These are phyloP conservation scores for Rhodomyrtus psidioides DNA, from an alignment of 441 rosid species.

Conservation along the genomic window DNA sequence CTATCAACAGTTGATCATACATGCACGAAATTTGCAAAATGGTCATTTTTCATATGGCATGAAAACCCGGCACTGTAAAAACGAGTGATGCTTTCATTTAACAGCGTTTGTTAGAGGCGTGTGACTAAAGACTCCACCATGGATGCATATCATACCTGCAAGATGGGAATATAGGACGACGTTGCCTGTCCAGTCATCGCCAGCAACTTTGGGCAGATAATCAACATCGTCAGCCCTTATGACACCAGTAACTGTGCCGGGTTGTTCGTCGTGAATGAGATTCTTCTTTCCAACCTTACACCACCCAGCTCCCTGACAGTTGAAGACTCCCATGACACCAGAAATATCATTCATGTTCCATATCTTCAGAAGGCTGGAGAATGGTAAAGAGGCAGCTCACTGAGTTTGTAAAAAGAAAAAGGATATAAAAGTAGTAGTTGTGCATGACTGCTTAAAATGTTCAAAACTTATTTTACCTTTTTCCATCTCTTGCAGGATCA, in stretches of 20 bases:
- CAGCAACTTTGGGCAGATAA: conserved; percentile 43
- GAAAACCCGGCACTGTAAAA: background rate
- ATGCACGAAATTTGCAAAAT: background rate
- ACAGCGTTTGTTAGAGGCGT: background rate
- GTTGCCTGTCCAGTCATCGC: conserved; percentile 48
- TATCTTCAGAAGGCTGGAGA: conserved; percentile 59
- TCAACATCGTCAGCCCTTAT: conserved; percentile 49
- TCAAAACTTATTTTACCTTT: conserved; percentile 23
- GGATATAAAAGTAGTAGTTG: background rate
- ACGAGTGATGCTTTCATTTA: background rate
- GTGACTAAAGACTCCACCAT: background rate
- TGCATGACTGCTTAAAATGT: background rate
- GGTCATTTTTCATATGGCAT: background rate
- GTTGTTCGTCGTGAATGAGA: conserved; percentile 52
- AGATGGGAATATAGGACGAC: conserved; percentile 48
- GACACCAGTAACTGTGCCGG: conserved; percentile 38
- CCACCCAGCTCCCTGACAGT: conserved; percentile 76
- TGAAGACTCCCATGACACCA: conserved; percentile 54
- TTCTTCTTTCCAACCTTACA: conserved; percentile 49
- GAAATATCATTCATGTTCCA: conserved; percentile 56
- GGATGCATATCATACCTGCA: conserved; percentile 30
- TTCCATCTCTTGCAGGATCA: conserved; percentile 51
- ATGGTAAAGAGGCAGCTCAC: background rate
- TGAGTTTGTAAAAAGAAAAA: background rate
- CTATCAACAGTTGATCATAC: background rate